Percentiles rank a stretch among this genome's conserved stretches.
phyloP scores from a whole-genome alignment of 2,329 filamentous ascomycete genomes.

The Canariomyces notabilis region DNA sequence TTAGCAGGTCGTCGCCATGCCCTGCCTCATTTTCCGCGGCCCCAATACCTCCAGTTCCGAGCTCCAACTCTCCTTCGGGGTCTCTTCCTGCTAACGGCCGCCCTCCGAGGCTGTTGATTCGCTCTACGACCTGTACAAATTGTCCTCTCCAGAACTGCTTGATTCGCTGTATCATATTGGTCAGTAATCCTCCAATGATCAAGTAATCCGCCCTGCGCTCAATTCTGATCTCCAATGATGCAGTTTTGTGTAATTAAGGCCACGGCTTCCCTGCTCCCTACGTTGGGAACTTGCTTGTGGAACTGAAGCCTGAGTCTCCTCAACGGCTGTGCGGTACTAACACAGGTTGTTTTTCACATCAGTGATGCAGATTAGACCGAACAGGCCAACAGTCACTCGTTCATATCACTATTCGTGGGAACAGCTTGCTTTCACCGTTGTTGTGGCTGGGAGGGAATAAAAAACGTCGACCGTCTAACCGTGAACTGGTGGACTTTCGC shows the following conservation, averaged over 20 bases:
- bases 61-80: slow-evolving; percentile 22
- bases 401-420: slow-evolving; percentile 10
- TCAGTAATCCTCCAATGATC: slow-evolving; percentile 34
- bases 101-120: slow-evolving; percentile 23
- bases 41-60: slow-evolving; percentile 21
- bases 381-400: slow-evolving; percentile 17
- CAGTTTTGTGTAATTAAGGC: slow-evolving; percentile 23
- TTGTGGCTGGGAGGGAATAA: background rate
- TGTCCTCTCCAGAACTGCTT: slow-evolving; percentile 26
- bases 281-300: slow-evolving; percentile 1
- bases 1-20: slow-evolving; percentile 26
- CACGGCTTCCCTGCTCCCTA: background rate
- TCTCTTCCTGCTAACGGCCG: slow-evolving; percentile 21
- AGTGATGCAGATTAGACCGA: slow-evolving; percentile 16
- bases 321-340: slow-evolving; percentile 12
- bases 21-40: slow-evolving; percentile 17
- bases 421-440: slow-evolving; percentile 8
- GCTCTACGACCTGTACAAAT: slow-evolving; percentile 26
- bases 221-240: slow-evolving; percentile 16
- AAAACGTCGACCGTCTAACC: background rate
- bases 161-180: slow-evolving; percentile 40
- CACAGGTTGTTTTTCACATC: slow-evolving; percentile 2
- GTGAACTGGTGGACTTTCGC: background rate
- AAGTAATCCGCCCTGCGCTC: slow-evolving; percentile 5
- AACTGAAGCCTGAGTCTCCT: slow-evolving; percentile 23